Evolutionary conservation across 768 basidiomycete genomes (phyloP).

Genomic region (Cystobasidium onofrii): DNA sequence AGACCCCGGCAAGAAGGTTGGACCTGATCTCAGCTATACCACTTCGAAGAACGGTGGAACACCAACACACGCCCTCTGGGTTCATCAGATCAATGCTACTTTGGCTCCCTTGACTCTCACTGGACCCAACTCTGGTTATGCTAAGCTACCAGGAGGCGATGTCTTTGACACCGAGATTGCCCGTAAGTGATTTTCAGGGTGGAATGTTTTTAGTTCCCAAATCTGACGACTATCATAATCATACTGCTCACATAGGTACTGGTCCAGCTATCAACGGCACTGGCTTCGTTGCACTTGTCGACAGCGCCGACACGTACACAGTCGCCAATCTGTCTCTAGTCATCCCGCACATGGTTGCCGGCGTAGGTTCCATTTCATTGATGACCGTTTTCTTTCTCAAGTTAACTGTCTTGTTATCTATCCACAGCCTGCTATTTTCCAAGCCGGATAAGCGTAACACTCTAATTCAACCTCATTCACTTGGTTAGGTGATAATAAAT

Average conservation of each 20-base stretch:
- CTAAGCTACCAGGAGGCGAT: not conserved
- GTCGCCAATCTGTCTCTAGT: constrained; percentile 53
- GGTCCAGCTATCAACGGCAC: constrained; percentile 46
- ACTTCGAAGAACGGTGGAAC: not conserved
- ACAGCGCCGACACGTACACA: constrained; percentile 53
- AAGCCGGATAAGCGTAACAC: not conserved
- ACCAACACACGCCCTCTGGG: constrained; percentile 27
- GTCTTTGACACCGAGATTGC: constrained; percentile 29
- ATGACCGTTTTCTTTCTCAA: too few species aligned
- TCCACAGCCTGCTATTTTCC: constrained; percentile 18
- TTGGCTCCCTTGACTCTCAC: constrained; percentile 31
- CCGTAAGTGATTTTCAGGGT: not conserved
- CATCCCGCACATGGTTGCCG: constrained; percentile 30
- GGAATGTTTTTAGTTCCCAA: too few species aligned
- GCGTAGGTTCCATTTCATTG: not conserved
- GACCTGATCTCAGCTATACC: constrained; percentile 31
- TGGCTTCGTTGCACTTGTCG: constrained; percentile 54
- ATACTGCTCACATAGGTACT: constrained; percentile 14
- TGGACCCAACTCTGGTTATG: constrained; percentile 21
- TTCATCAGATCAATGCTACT: constrained; percentile 29
- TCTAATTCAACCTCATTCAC: too few species aligned
- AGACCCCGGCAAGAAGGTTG: constrained; percentile 50
- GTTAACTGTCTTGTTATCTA: not conserved
- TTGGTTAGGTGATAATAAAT: too few species aligned
- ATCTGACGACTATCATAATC: too few species aligned